phyloP scores from a whole-genome alignment of 2,329 filamentous ascomycete genomes.

The Diaporthe sp. region DNA sequence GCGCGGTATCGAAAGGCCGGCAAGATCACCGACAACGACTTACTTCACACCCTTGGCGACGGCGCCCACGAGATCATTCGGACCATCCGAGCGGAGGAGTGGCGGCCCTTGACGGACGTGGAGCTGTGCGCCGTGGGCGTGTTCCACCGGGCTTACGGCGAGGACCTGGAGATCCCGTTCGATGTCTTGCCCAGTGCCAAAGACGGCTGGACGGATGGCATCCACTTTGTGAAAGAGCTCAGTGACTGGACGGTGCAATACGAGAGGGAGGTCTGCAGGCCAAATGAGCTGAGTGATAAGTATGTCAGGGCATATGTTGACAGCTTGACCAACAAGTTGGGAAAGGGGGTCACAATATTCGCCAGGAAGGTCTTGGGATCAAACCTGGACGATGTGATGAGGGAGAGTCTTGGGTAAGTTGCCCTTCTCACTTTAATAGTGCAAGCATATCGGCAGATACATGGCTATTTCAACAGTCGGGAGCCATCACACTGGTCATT shows the following conservation, averaged over 20 bases:
- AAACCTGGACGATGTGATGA: conserved; percentile 3
- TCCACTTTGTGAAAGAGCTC: conserved; percentile 14
- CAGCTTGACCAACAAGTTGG: neutral
- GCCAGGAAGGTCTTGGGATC: neutral
- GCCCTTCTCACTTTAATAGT: neutral
- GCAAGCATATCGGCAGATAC: too few species aligned
- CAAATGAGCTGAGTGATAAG: neutral
- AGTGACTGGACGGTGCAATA: conserved; percentile 7
- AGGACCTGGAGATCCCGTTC: conserved; percentile 4
- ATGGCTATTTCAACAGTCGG: neutral
- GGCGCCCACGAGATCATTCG: neutral
- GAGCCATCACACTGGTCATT: neutral
- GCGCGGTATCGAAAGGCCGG: neutral
- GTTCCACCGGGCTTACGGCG: neutral
- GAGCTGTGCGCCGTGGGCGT: conserved; percentile 6
- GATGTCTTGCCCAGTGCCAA: neutral
- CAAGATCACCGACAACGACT: conserved; percentile 7
- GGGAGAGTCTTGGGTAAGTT: conserved; percentile 16
- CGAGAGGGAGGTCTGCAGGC: neutral
- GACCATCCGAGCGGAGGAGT: neutral
- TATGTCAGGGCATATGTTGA: neutral
- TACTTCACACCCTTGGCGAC: conserved; percentile 6
- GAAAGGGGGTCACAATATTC: neutral
- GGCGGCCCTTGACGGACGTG: neutral
- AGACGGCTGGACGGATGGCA: neutral